Conservation (phyloP, 73 alveolate genomes). For the Tetrahymena elliotti region DNA sequence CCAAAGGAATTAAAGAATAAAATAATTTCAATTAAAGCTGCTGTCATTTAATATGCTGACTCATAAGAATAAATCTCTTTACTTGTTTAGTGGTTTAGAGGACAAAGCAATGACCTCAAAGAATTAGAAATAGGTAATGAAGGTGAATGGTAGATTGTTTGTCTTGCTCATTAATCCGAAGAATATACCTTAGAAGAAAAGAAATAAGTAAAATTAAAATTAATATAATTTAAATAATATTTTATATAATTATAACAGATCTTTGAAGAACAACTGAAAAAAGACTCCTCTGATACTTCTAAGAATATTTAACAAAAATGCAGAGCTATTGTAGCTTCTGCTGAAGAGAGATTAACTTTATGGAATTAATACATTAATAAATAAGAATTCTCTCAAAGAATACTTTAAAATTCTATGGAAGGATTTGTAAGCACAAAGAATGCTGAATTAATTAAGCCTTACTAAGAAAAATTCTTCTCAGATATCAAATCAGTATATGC, state of each 20-base stretch:
- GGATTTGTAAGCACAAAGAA: slow-evolving; percentile 26
- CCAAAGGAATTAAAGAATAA: not conserved
- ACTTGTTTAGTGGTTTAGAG: slow-evolving; percentile 9
- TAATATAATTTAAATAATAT: not conserved
- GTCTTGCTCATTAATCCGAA: not conserved
- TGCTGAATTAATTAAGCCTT: not conserved
- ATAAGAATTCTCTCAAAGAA: slow-evolving; percentile 9
- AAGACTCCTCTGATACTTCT: slow-evolving; percentile 27
- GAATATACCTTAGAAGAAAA: not conserved
- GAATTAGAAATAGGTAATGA: slow-evolving; percentile 9
- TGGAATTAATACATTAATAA: slow-evolving; percentile 19
- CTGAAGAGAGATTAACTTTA: slow-evolving; percentile 13
- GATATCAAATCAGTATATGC: not conserved
- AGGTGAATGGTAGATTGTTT: slow-evolving; percentile 25
- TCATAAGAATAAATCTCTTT: slow-evolving; percentile 13
- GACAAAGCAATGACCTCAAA: not conserved
- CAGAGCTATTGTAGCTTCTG: slow-evolving; percentile 1
- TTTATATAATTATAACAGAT: not conserved
- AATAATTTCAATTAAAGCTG: slow-evolving; percentile 1
- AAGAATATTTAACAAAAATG: slow-evolving; percentile 9
- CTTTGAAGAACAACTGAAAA: not conserved
- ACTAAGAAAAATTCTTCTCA: slow-evolving; percentile 26
- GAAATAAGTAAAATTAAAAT: not conserved
- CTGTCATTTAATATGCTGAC: not conserved
- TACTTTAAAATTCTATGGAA: slow-evolving; percentile 14